Base-by-base conservation (phyloP, 306 rosid species). In the Medicago ruthenica region DNA sequence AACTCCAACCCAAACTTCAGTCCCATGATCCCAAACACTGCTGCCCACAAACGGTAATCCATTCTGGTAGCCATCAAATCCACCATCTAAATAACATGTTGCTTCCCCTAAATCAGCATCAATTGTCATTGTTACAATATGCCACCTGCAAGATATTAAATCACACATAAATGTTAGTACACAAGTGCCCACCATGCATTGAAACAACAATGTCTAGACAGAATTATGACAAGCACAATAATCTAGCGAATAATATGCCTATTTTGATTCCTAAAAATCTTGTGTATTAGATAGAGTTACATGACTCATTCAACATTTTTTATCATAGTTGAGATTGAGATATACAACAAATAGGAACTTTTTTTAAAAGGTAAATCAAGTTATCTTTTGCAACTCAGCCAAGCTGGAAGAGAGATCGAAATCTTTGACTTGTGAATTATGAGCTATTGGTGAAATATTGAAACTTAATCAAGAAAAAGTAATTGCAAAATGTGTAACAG, bases 101-200 rank as follows among this genome's bases (percentile, higher is more conserved):
- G 99, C 98, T 87, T 96, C 99, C 31, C 99, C 97, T 83, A 85
- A 82, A 82, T 90, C 93, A 68, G 96, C 90, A 83, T 96, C 98
- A 81, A 96, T 87, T 67, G 99, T 90, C 98, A 96, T 90, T 37
- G 99, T 89, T 37, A 96, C 92, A 82, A 89, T 90, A 83, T 96
- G 99, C 99, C 99, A 96, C 90, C 99, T 96, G 96, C 80, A 89
- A 83, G 61, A 71, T 24, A 80, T 73, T 77, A 67, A 64, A 71
- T 48, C 69, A 59, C 14, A 68, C 61, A 58, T 57, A 59, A 74
- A 78, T 10, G 62, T 70, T 10, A 15, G 22, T 45, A 65, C 13
- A 34, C 22, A 18, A 65, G 20, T 20, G 58, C 44, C 16, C 71
- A 21, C 54, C 57, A 21, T 44, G 34, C 66, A 59, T 41, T 27